Conservation (phyloP, 1,139 yeast genomes). For the Pichia sp. region DNA sequence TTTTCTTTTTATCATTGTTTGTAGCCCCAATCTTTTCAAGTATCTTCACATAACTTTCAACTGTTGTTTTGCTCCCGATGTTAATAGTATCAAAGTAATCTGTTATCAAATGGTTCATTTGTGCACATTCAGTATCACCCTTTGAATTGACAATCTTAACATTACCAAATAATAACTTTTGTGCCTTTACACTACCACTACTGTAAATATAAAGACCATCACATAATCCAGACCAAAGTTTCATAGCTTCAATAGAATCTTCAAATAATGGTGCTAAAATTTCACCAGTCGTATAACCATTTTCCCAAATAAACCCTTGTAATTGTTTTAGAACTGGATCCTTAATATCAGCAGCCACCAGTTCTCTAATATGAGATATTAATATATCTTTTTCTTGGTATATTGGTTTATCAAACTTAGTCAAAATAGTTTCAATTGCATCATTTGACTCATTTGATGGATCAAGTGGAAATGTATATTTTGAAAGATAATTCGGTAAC, state of each 20-base stretch:
- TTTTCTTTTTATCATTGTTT: constrained; percentile 10
- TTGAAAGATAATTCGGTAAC: constrained; percentile 29
- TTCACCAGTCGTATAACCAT: constrained; percentile 70
- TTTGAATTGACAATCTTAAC: constrained; percentile 33
- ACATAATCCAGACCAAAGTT: constrained; percentile 28
- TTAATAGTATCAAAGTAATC: constrained; percentile 85
- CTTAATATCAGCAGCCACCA: constrained; percentile 66
- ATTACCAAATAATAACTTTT: constrained; percentile 64
- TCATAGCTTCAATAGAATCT: constrained; percentile 63
- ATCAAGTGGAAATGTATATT: constrained; percentile 34
- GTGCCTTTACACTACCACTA: constrained; percentile 88
- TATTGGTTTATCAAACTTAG: constrained; percentile 38
- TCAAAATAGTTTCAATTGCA: constrained; percentile 32
- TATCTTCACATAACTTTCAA: constrained; percentile 54
- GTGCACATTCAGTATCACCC: constrained; percentile 29
- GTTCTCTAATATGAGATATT: constrained; percentile 40
- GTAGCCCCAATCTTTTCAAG: constrained; percentile 37
- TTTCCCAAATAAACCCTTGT: constrained; percentile 80
- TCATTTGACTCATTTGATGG: constrained; percentile 9
- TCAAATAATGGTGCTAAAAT: constrained; percentile 68
- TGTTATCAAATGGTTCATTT: constrained; percentile 46
- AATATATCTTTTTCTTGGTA: constrained; percentile 9
- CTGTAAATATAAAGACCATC: constrained; percentile 64
- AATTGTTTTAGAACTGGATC: constrained; percentile 70
- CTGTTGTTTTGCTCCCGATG: constrained; percentile 64